Percentiles rank a stretch among this genome's conserved stretches.
Evolutionary conservation across 1,284 basidiomycete genomes (phyloP).

Genomic region (Somion occarium): DNA sequence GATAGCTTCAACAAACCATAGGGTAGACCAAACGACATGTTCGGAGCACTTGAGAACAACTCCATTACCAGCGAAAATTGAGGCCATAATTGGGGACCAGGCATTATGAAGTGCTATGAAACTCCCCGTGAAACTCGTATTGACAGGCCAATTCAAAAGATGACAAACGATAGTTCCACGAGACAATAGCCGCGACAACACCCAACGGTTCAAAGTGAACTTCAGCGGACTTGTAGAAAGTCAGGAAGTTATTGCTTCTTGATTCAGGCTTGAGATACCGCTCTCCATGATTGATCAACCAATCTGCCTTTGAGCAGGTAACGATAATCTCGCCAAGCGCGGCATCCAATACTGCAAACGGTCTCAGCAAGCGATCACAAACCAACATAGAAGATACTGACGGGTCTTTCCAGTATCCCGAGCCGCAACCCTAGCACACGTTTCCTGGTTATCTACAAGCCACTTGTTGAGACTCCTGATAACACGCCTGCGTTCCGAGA

Average conservation of each 20-base stretch:
- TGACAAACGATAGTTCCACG: constrained; percentile 86
- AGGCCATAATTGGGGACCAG: constrained; percentile 88
- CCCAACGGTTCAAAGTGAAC: constrained; percentile 93
- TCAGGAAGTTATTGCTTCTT: constrained; percentile 68
- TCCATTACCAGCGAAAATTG: constrained; percentile 87
- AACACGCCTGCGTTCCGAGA: constrained; percentile 74
- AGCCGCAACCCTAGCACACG: constrained; percentile 85
- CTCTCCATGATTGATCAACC: constrained; percentile 83
- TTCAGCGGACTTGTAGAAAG: constrained; percentile 81
- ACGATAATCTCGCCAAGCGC: constrained; percentile 87
- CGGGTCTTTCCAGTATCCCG: constrained; percentile 96
- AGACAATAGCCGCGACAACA: constrained; percentile 88
- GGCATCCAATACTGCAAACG: constrained; percentile 73
- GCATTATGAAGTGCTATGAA: constrained; percentile 82
- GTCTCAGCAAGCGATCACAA: constrained; percentile 5
- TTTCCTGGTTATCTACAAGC: constrained; percentile 85
- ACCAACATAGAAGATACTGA: constrained; percentile 36
- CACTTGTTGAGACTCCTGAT: constrained; percentile 85
- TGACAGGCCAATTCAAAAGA: neutral
- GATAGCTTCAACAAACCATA: constrained; percentile 78
- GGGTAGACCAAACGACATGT: constrained; percentile 85
- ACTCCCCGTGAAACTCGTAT: neutral
- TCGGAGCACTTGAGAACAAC: constrained; percentile 93
- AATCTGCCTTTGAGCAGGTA: constrained; percentile 86
- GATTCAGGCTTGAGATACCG: constrained; percentile 65